A percentile compares a stretch with the other conserved stretches of the same genome.
Evolutionary conservation across 768 basidiomycete genomes (phyloP).

Genomic region (Amanita exitialis): DNA sequence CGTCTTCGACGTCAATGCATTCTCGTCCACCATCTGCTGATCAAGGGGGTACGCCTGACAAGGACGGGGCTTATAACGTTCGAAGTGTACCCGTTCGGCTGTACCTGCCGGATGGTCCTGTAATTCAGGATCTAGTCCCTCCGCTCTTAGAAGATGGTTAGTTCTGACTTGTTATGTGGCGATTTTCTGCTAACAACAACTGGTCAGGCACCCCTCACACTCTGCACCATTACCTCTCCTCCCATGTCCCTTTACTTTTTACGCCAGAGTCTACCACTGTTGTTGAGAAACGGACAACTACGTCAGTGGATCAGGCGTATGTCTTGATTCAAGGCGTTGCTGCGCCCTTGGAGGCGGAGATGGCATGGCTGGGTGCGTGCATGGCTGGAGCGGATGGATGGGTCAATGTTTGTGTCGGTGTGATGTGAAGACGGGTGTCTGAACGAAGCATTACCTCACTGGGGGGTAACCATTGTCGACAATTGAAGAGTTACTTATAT

Average conservation of each 20-base stretch:
- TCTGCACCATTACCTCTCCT: conserved; percentile 55
- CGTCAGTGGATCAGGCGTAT: conserved; percentile 49
- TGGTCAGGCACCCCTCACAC: conserved; percentile 59
- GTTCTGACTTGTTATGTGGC: conserved; percentile 14
- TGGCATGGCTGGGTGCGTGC: conserved; percentile 92
- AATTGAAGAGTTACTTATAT: background rate
- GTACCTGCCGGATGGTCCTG: conserved; percentile 85
- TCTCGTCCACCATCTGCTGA: conserved; percentile 58
- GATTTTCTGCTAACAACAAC: background rate
- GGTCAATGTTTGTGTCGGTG: conserved; percentile 81
- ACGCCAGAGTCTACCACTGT: conserved; percentile 38
- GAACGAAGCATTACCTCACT: conserved; percentile 6
- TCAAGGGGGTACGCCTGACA: conserved; percentile 40
- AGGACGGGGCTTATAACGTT: conserved; percentile 81
- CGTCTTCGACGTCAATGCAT: conserved; percentile 51
- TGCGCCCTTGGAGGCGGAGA: conserved; percentile 76
- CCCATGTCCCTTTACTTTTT: conserved; percentile 76
- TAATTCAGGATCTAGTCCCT: conserved; percentile 82
- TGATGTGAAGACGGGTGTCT: conserved; percentile 27
- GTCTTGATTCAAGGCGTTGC: conserved; percentile 80
- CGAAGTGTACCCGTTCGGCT: conserved; percentile 84
- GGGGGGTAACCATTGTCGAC: no score
- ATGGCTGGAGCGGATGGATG: conserved; percentile 92
- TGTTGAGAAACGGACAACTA: conserved; percentile 29
- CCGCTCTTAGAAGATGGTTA: conserved; percentile 72